Evolutionary conservation across 1,139 yeast genomes (phyloP).

Genomic region (Suhomyces bokatorum): DNA sequence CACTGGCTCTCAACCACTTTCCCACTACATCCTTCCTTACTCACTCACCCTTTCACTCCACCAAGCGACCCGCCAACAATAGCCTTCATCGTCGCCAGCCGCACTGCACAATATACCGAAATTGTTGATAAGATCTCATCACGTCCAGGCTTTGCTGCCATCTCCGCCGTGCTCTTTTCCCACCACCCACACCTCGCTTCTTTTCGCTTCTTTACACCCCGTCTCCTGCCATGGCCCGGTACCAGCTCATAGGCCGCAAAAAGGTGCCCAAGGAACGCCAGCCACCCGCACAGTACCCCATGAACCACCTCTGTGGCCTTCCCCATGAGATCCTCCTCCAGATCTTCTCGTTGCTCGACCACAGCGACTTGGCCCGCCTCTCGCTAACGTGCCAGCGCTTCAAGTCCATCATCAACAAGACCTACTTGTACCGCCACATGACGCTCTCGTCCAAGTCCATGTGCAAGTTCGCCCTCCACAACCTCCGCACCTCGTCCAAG

Average conservation of each 20-base stretch:
- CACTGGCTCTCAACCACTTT: too few relatives aligned
- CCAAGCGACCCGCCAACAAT: neutral
- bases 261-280: constrained; percentile 18
- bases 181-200: neutral
- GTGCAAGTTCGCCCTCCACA: constrained; percentile 32
- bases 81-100: neutral
- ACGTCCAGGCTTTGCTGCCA: neutral
- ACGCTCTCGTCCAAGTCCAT: constrained; percentile 30
- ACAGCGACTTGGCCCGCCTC: constrained; percentile 27
- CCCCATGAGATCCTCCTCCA: constrained; percentile 44
- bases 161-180: neutral
- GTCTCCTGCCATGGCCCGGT: constrained; percentile 21
- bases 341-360: constrained; percentile 29
- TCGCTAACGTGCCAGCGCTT: constrained; percentile 40
- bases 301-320: constrained; percentile 35
- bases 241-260: constrained; percentile 44
- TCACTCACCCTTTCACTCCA: neutral
- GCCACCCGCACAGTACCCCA: constrained; percentile 22
- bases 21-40: neutral
- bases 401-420: constrained; percentile 35
- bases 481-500: constrained; percentile 20
- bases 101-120: neutral
- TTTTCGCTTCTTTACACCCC: neutral
- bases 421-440: constrained; percentile 37
- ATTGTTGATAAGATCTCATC: neutral